phyloP scores from a whole-genome alignment of 2,329 filamentous ascomycete species.

The Mycosphaerelloides madeirae region DNA sequence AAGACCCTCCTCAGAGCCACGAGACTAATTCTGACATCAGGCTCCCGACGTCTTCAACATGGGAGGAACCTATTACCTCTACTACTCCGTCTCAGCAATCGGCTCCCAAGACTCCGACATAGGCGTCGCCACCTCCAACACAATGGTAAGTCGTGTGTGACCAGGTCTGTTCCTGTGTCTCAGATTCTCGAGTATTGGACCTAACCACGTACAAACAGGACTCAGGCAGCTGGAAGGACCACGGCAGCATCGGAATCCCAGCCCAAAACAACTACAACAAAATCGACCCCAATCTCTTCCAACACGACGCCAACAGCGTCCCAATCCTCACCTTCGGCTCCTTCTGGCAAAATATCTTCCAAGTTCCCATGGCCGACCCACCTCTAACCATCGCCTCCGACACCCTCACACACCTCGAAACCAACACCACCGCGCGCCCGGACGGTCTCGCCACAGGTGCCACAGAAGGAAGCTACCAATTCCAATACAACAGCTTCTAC shows the following conservation, averaged over 20 bases:
- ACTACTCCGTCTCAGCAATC: slow-evolving; percentile 60
- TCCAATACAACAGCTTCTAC: slow-evolving; percentile 53
- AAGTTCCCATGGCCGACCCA: slow-evolving; percentile 45
- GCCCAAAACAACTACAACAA: slow-evolving; percentile 39
- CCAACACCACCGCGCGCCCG: slow-evolving; percentile 43
- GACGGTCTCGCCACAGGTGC: slow-evolving; percentile 38
- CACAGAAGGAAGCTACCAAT: slow-evolving; percentile 55
- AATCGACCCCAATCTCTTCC: slow-evolving; percentile 48
- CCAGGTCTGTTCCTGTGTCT: too few species aligned
- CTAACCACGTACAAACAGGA: too few species aligned
- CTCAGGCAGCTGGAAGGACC: slow-evolving; percentile 56
- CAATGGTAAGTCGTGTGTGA: too few species aligned
- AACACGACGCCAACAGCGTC: slow-evolving; percentile 40
- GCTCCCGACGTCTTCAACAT: slow-evolving; percentile 60
- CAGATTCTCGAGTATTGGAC: too few species aligned
- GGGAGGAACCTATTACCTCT: slow-evolving; percentile 55
- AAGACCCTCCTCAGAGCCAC: not conserved
- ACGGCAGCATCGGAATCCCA: slow-evolving; percentile 54
- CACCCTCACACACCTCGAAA: slow-evolving; percentile 47
- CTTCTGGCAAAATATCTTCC: slow-evolving; percentile 63
- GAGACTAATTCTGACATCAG: too few species aligned
- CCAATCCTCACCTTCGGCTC: slow-evolving; percentile 39
- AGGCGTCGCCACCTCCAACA: slow-evolving; percentile 50
- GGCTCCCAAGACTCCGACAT: slow-evolving; percentile 59
- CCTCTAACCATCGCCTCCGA: slow-evolving; percentile 24